Conservation (phyloP, 129 eudicot species). For the Centaurea solstitialis region DNA sequence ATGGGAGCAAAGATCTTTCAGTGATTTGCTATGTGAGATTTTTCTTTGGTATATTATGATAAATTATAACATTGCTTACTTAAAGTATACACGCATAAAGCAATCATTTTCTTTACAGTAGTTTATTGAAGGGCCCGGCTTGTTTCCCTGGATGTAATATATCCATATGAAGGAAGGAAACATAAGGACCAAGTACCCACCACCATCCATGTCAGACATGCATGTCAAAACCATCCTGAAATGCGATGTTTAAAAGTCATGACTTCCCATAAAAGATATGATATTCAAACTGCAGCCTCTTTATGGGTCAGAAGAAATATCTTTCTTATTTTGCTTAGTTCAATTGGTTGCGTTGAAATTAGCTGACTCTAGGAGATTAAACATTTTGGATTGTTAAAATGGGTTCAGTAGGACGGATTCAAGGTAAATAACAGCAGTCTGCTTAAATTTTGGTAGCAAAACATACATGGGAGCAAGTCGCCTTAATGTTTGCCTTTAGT, state of each 20-base stretch:
- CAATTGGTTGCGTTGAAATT: conserved; percentile 4
- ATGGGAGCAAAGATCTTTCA: conserved; percentile 13
- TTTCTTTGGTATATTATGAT: conserved; percentile 10
- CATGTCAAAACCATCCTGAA: conserved; percentile 4
- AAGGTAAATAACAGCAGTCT: not conserved
- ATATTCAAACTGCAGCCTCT: not conserved
- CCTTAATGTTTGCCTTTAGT: not conserved
- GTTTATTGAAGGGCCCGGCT: conserved; percentile 5
- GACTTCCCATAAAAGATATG: conserved; percentile 6
- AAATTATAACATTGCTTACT: not conserved
- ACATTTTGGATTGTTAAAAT: not conserved
- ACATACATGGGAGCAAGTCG: not conserved
- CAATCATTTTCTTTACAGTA: conserved; percentile 15
- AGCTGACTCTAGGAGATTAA: not conserved
- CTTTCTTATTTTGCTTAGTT: conserved; percentile 14
- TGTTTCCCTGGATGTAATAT: conserved; percentile 6
- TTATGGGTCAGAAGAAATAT: not conserved
- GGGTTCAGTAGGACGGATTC: not conserved
- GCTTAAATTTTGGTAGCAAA: not conserved
- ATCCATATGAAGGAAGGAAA: not conserved
- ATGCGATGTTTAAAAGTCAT: conserved; percentile 4
- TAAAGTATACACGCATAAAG: conserved; percentile 24
- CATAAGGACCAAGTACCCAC: not conserved
- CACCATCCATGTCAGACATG: not conserved
- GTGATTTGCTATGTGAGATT: conserved; percentile 17